These are phyloP conservation scores for Grifola frondosa DNA, from an alignment of 1,284 basidiomycete species.

Conservation along the genomic window DNA sequence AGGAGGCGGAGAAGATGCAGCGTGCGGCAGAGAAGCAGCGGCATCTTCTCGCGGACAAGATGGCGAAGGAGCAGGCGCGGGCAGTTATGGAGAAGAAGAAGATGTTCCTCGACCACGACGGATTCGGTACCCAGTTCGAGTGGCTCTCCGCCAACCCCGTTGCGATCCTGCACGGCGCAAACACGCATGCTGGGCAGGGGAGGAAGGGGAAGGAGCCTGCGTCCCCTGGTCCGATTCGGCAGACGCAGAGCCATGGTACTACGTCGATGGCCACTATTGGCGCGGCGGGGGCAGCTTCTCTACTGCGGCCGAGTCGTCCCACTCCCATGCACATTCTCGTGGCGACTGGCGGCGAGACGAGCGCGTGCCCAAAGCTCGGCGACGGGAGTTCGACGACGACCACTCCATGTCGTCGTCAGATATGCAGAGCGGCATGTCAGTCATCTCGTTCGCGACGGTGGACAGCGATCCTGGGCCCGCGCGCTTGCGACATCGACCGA, in stretches of 20 bases:
- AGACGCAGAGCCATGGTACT: slow-evolving; percentile 43
- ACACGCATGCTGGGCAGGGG: slow-evolving; percentile 31
- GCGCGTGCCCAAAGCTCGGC: slow-evolving; percentile 74
- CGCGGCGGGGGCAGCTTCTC: slow-evolving; percentile 60
- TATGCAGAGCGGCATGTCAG: slow-evolving; percentile 72
- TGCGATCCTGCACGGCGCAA: slow-evolving; percentile 31
- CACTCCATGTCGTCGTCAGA: slow-evolving; percentile 89
- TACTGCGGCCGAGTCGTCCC: slow-evolving; percentile 37
- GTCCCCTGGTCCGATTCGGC: slow-evolving; percentile 58
- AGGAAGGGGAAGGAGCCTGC: slow-evolving; percentile 50
- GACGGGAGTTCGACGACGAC: slow-evolving; percentile 84
- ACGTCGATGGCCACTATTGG: slow-evolving; percentile 49
- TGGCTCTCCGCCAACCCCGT: slow-evolving; percentile 48
- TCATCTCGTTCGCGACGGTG: slow-evolving; percentile 75
- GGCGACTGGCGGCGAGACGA: slow-evolving; percentile 58
- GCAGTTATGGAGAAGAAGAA: slow-evolving; percentile 94
- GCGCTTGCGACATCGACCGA: slow-evolving; percentile 58
- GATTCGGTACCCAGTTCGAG: slow-evolving; percentile 52
- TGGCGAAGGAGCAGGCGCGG: slow-evolving; percentile 82
- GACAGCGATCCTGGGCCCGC: slow-evolving; percentile 83
- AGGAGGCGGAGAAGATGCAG: slow-evolving; percentile 83
- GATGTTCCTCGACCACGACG: slow-evolving; percentile 63
- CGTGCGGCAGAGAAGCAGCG: slow-evolving; percentile 88
- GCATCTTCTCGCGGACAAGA: slow-evolving; percentile 75
- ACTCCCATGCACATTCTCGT: no score